Conservation (phyloP, 177 flowering plant species). For the Vitis hybrid region DNA sequence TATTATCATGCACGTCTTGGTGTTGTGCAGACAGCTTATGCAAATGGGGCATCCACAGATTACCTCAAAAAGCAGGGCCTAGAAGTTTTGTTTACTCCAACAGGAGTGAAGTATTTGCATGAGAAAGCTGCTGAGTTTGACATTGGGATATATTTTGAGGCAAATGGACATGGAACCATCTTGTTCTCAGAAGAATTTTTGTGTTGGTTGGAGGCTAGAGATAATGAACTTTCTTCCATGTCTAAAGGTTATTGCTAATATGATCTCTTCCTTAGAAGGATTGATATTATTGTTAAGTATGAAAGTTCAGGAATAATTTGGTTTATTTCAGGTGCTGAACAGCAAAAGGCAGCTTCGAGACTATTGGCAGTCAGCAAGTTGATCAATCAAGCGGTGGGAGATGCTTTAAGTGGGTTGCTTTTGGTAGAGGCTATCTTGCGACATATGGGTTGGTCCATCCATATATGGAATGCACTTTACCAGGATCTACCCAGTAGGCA, state of each 20-base stretch:
- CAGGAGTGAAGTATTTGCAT: constrained; percentile 92
- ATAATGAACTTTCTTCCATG: constrained; percentile 44
- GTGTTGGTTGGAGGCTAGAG: constrained; percentile 57
- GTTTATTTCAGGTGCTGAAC: constrained; percentile 58
- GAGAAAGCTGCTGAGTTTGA: constrained; percentile 92
- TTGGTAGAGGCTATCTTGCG: constrained; percentile 82
- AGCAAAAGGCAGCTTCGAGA: constrained; percentile 73
- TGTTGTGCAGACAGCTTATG: constrained; percentile 94
- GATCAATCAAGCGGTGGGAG: constrained; percentile 94
- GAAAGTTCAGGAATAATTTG: background rate
- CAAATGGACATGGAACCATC: constrained; percentile 98
- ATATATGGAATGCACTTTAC: constrained; percentile 81
- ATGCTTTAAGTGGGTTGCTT: constrained; percentile 87
- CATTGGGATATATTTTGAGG: constrained; percentile 94
- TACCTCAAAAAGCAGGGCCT: constrained; percentile 68
- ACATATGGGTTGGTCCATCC: constrained; percentile 74
- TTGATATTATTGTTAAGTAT: background rate
- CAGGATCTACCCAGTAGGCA: constrained; percentile 89
- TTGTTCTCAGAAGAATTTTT: constrained; percentile 70
- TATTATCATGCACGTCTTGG: constrained; percentile 51
- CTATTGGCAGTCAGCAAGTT: constrained; percentile 74
- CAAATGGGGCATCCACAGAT: constrained; percentile 93
- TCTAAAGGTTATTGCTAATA: constrained; percentile 47
- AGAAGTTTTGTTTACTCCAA: constrained; percentile 76
- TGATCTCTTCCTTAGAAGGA: constrained; percentile 1